phyloP scores from a whole-genome alignment of 768 basidiomycete genomes.

The Holtermanniella nyarrowii region DNA sequence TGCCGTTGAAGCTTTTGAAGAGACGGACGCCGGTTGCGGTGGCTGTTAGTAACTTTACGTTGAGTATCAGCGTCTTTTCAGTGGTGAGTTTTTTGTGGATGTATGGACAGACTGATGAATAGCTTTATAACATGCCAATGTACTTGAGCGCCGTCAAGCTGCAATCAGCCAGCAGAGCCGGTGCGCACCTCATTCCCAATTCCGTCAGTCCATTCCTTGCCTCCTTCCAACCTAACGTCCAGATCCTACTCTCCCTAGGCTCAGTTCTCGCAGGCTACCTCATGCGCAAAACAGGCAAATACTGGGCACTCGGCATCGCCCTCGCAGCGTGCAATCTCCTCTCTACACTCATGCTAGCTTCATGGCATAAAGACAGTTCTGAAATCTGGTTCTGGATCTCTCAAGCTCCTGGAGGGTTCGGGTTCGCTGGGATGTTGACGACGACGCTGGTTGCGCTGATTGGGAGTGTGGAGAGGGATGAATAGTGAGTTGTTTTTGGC shows the following conservation, averaged over 20 bases:
- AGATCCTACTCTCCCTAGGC: slow-evolving; percentile 72
- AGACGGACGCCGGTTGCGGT: slow-evolving; percentile 72
- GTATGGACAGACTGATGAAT: slow-evolving; percentile 1
- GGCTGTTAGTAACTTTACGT: slow-evolving; percentile 63
- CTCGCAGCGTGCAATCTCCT: slow-evolving; percentile 55
- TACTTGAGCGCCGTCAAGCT: slow-evolving; percentile 77
- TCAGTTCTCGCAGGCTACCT: slow-evolving; percentile 82
- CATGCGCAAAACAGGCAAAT: slow-evolving; percentile 57
- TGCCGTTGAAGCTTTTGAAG: slow-evolving; percentile 71
- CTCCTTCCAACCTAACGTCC: slow-evolving; percentile 1
- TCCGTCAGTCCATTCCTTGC: slow-evolving; percentile 49
- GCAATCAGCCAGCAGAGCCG: slow-evolving; percentile 58
- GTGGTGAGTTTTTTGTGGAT: slow-evolving; percentile 17
- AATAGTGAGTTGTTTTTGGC: slow-evolving; percentile 34
- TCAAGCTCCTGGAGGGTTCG: slow-evolving; percentile 29
- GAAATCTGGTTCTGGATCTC: slow-evolving; percentile 48
- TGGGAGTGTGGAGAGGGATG: slow-evolving; percentile 25
- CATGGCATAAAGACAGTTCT: slow-evolving; percentile 58
- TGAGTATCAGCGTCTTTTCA: slow-evolving; percentile 30
- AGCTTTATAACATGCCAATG: slow-evolving; percentile 81
- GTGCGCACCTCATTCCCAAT: slow-evolving; percentile 78
- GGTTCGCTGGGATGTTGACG: slow-evolving; percentile 32
- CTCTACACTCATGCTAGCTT: slow-evolving; percentile 53
- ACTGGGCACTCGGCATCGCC: slow-evolving; percentile 62
- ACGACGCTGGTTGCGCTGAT: slow-evolving; percentile 37